Evolutionary conservation across 805 yeast species (phyloP), one percentile per base, ranked within the genome.

Genomic region (Barnettozyma californica): DNA sequence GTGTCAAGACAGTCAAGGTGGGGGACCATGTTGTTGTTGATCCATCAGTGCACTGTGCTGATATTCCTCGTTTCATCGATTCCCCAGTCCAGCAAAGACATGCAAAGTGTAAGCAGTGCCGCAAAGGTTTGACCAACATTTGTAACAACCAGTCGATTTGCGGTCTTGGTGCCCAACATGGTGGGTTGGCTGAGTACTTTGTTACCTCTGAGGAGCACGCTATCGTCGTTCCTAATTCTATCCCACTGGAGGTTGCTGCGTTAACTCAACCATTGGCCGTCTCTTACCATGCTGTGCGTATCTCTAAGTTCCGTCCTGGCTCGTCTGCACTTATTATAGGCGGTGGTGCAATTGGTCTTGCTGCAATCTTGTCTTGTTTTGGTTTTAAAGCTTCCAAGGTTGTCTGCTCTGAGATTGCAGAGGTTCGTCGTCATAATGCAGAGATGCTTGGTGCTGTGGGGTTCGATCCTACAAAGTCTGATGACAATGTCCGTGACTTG

Each of bases 21-120:
- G 85, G 85, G 13, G 83, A 80, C 58, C 75, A 75, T 41, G 87
- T 83, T 29, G 82, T 77, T 19, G 75, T 81, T 21, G 87, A 82
- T 56, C 82, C 85, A 7, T 73, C 81, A 1, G 79, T 80, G 31
- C 78, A 79, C 36, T 83, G 87, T 62, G 60, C 60, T 27, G 83
- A 78, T 57, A 64, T 70, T 36, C 53, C 59, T 40, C 62, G 77
- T 40, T 74, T 69, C 64, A 67, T 67, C 16, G 59, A 67, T 9
- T 47, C 70, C 1, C 53, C 48, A 27, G 63, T 68, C 8, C 55
- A 64, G 37, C 53, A 47, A 7, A 52, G 61, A 25, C 55, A 58
- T 23, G 21, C 20, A 14, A 56, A 54, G 46, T 82, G 87, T 61
- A 65, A 63, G 8, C 76, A 77, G 36, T 82, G 87, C 59, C 49